A percentile compares a stretch with the other conserved stretches of the same genome.
Conservation (phyloP, 75 land plant species). For the Cunninghamia lanceolata region DNA sequence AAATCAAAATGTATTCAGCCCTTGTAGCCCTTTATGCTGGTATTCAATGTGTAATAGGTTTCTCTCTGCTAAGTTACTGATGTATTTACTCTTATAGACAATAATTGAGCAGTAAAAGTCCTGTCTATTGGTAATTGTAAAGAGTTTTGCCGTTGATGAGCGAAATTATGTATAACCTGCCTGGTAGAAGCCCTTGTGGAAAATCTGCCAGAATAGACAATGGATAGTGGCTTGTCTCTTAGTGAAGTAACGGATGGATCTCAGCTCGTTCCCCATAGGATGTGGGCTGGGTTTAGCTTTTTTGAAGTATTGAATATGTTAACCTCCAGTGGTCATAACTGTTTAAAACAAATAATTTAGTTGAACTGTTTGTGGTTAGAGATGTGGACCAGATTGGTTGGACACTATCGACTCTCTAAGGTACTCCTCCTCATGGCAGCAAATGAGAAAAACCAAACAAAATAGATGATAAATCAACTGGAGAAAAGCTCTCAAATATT, state of each 20-base stretch:
- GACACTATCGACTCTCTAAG: not conserved
- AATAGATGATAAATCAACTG: not conserved
- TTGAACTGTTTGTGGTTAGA: not conserved
- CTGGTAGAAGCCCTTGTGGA: not conserved
- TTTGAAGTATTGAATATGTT: not conserved
- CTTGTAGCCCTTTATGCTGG: not conserved
- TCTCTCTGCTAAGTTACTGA: not conserved
- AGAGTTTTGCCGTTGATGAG: too few relatives aligned
- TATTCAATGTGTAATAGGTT: not conserved
- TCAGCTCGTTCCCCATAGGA: not conserved
- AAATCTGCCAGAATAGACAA: not conserved
- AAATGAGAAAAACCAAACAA: not conserved
- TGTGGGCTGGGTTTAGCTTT: not conserved
- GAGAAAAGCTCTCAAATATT: not conserved
- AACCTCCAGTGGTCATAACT: not conserved
- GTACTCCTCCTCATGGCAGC: not conserved
- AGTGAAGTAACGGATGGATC: not conserved
- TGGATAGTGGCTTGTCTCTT: not conserved
- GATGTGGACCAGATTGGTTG: not conserved
- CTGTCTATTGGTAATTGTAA: too few relatives aligned
- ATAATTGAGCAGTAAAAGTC: not conserved
- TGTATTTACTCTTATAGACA: not conserved
- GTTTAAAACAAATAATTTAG: not conserved
- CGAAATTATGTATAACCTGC: too few relatives aligned
- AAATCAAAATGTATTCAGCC: too few relatives aligned